Percentiles rank a stretch among this genome's conserved stretches.
These are phyloP conservation scores for Rhizopus stolonifer DNA, from an alignment of 371 early-diverging fungal genomes.

Conservation along the genomic window DNA sequence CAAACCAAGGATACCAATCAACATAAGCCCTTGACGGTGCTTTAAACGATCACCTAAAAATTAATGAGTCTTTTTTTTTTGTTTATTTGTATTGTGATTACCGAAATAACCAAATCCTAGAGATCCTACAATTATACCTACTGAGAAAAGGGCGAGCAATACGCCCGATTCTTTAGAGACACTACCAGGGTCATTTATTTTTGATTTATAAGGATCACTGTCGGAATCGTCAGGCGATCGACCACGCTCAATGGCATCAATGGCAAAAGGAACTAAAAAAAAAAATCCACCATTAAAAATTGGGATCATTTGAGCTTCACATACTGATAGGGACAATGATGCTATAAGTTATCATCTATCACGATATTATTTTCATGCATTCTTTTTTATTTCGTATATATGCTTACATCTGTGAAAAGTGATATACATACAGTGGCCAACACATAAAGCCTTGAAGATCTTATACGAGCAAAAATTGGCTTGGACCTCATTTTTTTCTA, in stretches of 20 bases:
- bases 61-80: neutral
- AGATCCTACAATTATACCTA: conserved; percentile 68
- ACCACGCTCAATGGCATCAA: conserved; percentile 44
- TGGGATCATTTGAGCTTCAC: neutral
- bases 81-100: conserved; percentile 28
- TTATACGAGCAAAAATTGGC: conserved; percentile 25
- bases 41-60: conserved; percentile 24
- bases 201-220: conserved; percentile 6
- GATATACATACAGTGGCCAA: conserved; percentile 34
- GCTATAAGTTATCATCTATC: conserved; percentile 69
- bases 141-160: conserved; percentile 61
- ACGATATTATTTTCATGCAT: neutral
- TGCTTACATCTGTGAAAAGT: conserved; percentile 38
- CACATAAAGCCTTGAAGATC: conserved; percentile 33
- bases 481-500: too few species aligned
- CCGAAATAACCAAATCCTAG: conserved; percentile 61
- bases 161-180: conserved; percentile 60
- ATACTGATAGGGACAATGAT: conserved; percentile 73
- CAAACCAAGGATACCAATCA: conserved; percentile 52
- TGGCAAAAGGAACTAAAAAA: conserved; percentile 27
- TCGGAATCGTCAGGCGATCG: conserved; percentile 6
- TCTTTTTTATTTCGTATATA: neutral
- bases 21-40: conserved; percentile 53
- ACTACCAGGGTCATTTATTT: conserved; percentile 30
- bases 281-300: neutral